Percentiles rank a stretch among this genome's conserved stretches.
phyloP scores from a whole-genome alignment of 768 basidiomycete genomes.

The Tephrocybe sp. region DNA sequence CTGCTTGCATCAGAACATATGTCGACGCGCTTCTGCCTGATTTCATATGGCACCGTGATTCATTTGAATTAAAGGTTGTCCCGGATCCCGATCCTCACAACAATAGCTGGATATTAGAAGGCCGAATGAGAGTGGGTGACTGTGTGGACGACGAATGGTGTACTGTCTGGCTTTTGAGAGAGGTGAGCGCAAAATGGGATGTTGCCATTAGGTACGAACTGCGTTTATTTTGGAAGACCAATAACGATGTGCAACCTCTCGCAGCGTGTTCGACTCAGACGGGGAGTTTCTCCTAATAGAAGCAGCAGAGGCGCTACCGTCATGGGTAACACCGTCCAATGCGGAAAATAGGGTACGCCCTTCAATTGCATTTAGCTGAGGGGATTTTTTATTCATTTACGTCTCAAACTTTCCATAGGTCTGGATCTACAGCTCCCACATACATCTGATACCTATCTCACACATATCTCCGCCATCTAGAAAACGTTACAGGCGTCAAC shows the following conservation, averaged over 20 bases:
- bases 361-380: constrained; percentile 30
- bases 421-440: constrained; percentile 80
- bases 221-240: not conserved
- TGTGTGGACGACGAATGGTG: constrained; percentile 99
- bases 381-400: constrained; percentile 29
- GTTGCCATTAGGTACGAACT: constrained; percentile 67
- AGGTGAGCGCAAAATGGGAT: constrained; percentile 78
- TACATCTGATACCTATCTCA: constrained; percentile 85
- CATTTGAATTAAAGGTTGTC: constrained; percentile 74
- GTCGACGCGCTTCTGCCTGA: constrained; percentile 52
- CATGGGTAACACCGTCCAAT: constrained; percentile 90
- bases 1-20: constrained; percentile 60
- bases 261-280: constrained; percentile 81
- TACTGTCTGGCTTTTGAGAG: constrained; percentile 81
- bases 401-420: constrained; percentile 52
- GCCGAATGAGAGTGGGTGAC: constrained; percentile 89
- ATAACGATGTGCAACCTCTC: not conserved
- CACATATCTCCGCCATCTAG: constrained; percentile 67
- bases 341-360: constrained; percentile 86
- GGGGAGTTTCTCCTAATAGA: constrained; percentile 97
- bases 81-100: constrained; percentile 38
- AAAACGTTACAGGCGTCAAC: constrained; percentile 44
- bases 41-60: constrained; percentile 83
- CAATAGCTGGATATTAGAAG: constrained; percentile 64
- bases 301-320: constrained; percentile 84